Evolutionary conservation across 1,284 basidiomycete species (phyloP).

Genomic region (Xerocomus nothofagi): DNA sequence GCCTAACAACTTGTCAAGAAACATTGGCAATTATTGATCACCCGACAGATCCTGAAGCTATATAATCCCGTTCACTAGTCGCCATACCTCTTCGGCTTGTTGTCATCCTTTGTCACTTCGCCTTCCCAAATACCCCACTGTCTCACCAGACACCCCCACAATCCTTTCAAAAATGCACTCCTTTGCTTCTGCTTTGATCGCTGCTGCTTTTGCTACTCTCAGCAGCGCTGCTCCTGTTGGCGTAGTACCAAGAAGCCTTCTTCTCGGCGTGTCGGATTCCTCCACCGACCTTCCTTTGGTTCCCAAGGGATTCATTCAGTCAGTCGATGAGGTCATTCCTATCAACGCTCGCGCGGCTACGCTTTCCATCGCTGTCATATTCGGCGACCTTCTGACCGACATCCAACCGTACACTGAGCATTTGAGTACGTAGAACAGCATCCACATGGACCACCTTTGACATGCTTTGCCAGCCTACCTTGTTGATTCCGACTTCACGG

Average conservation of each 20-base stretch:
- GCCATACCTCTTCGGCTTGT: conserved; percentile 12
- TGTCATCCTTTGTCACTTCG: conserved; percentile 7
- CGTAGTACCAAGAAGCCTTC: background rate
- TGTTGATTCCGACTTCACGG: conserved; percentile 32
- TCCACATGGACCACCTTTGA: conserved; percentile 1
- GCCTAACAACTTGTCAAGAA: conserved; percentile 7
- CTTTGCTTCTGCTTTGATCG: conserved; percentile 42
- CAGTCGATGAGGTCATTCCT: background rate
- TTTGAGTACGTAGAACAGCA: conserved; percentile 31
- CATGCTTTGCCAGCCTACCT: conserved; percentile 29
- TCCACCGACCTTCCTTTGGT: background rate
- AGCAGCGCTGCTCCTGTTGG: conserved; percentile 21
- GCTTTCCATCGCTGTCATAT: conserved; percentile 16
- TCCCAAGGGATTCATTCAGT: background rate
- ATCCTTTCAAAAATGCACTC: conserved; percentile 49
- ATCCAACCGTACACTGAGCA: conserved; percentile 27
- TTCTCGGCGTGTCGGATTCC: background rate
- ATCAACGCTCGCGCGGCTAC: conserved; percentile 9
- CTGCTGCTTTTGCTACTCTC: conserved; percentile 38
- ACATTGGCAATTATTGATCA: background rate
- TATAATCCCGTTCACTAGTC: conserved; percentile 15
- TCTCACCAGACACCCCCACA: conserved; percentile 35
- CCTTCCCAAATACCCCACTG: background rate
- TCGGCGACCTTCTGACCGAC: conserved; percentile 29
- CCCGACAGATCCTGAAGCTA: conserved; percentile 10